These are phyloP conservation scores for Phtheirospermum japonicum DNA, from an alignment of 257 asterid genomes.

Conservation along the genomic window DNA sequence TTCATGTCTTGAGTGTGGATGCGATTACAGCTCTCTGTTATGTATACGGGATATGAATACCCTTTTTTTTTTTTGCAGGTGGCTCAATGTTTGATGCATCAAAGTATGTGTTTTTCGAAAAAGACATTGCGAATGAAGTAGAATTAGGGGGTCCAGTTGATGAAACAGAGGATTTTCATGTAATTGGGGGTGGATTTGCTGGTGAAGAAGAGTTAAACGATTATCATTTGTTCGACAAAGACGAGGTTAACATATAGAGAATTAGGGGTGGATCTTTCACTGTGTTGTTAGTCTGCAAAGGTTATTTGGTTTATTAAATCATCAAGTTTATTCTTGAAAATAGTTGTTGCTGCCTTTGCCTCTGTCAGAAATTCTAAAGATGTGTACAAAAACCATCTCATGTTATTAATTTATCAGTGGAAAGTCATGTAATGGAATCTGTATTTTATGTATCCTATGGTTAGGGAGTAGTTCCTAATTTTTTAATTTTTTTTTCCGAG, in stretches of 20 bases:
- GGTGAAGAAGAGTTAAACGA: constrained; percentile 61
- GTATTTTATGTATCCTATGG: constrained; percentile 3
- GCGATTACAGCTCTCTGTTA: constrained; percentile 22
- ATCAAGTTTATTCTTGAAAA: too few species aligned
- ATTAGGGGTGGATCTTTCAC: constrained; percentile 7
- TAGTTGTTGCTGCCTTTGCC: too few species aligned
- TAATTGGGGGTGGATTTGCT: constrained; percentile 46
- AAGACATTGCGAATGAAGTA: constrained; percentile 53
- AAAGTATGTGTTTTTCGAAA: constrained; percentile 78
- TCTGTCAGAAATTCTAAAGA: too few species aligned
- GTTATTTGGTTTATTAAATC: not conserved
- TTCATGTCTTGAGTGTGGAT: not conserved
- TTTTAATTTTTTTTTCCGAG: too few species aligned
- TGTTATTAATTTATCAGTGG: too few species aligned
- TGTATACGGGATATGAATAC: constrained; percentile 1
- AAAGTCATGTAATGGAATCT: too few species aligned
- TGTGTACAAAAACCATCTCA: too few species aligned
- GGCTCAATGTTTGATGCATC: constrained; percentile 73
- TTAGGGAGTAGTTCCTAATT: not conserved
- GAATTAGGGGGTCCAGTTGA: constrained; percentile 73
- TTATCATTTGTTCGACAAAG: constrained; percentile 79
- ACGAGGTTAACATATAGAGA: constrained; percentile 54
- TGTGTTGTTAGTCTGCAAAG: constrained; percentile 9
- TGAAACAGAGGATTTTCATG: constrained; percentile 40
- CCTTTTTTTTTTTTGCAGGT: constrained; percentile 49